A percentile compares a stretch with the other conserved stretches of the same genome.
Evolutionary conservation across 768 basidiomycete species (phyloP).

Genomic region (Auriculariales sp.): DNA sequence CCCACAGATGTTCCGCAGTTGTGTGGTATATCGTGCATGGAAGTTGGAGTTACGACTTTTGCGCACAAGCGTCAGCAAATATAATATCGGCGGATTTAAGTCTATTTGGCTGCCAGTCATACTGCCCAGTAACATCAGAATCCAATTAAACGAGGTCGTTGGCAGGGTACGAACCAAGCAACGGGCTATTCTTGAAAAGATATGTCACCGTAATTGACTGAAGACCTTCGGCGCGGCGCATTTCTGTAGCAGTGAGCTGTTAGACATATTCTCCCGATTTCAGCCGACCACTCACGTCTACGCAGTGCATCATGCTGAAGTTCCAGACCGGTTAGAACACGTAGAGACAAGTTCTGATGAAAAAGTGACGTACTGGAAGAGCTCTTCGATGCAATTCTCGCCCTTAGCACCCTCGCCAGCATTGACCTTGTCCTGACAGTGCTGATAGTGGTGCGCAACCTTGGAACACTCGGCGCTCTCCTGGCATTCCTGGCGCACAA

Average conservation of each 20-base stretch:
- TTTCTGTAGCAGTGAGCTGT: conserved; percentile 14
- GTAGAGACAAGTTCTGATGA: conserved; percentile 11
- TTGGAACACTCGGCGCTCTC: conserved; percentile 48
- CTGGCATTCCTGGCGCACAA: conserved; percentile 64
- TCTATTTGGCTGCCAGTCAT: too few relatives aligned
- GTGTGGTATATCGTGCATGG: too few relatives aligned
- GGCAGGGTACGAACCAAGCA: too few relatives aligned
- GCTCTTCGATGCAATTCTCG: conserved; percentile 87
- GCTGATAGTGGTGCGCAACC: conserved; percentile 69
- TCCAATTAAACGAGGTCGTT: too few relatives aligned
- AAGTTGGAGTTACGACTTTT: too few relatives aligned
- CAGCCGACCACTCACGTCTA: conserved; percentile 43
- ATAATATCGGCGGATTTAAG: too few relatives aligned
- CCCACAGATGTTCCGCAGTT: too few relatives aligned
- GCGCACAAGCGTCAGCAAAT: too few relatives aligned
- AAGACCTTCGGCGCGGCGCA: conserved; percentile 72
- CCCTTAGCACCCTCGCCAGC: conserved; percentile 73
- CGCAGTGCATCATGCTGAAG: conserved; percentile 81
- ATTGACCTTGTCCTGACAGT: conserved; percentile 80
- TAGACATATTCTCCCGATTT: conserved; percentile 3
- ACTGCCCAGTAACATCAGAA: too few relatives aligned
- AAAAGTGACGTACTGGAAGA: conserved; percentile 35
- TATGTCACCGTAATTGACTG: conserved; percentile 45
- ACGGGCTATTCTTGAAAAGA: too few relatives aligned
- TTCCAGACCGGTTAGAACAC: conserved; percentile 4